Evolutionary conservation across 2,329 filamentous ascomycete species (phyloP), one percentile per base, ranked within the genome.

Genomic region (Chaetomiaceae sp.): DNA sequence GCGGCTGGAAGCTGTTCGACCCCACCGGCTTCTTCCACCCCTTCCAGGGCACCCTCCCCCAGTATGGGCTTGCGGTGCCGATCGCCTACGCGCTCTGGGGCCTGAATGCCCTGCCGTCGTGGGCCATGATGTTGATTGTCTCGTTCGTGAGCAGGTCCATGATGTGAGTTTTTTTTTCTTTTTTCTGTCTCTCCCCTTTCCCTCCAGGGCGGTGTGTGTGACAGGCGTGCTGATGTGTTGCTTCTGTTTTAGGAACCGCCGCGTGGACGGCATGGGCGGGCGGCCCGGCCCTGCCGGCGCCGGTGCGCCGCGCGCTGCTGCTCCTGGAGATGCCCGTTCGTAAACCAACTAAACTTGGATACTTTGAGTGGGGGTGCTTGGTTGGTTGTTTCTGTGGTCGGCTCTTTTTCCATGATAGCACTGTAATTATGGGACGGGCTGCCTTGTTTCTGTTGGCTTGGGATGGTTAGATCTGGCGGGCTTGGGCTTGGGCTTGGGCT

Each of bases 91-190:
- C 78, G 45, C 73, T 89, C 60, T 89, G 81, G 79, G 74, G 74
- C 58, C 81, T 87, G 62, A 75, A 77, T 61, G 70, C 85, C 43
- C 69, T 89, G 52, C 79, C 87, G 51, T 82, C 84, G 73, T 92
- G 87, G 87, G 70, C 81, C 49, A 83, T 89, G 64, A 91, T 92
- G 87, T 76, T 92, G 59, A 65, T 80, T 43, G 76, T 92, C 60
- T 87, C 84, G 47, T 82, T 91, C 66, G 63, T 86, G 57, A 89
- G 83, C 75, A 78, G 87, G 65, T 79, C 74, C 51, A 78, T 91
- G 68, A 89, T 91, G 87, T 89, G 73, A 78, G 85, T 76, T 48
- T 17, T 30, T 25, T n/a, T 37, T 33, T 27, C 1, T 76, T 48
- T 17, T 30, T 25, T n/a, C 37, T 33, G 35, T 2, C 25, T 42